Evolutionary conservation across 2,329 filamentous ascomycete genomes (phyloP).

Genomic region (Neofusicoccum kwambonambiense): DNA sequence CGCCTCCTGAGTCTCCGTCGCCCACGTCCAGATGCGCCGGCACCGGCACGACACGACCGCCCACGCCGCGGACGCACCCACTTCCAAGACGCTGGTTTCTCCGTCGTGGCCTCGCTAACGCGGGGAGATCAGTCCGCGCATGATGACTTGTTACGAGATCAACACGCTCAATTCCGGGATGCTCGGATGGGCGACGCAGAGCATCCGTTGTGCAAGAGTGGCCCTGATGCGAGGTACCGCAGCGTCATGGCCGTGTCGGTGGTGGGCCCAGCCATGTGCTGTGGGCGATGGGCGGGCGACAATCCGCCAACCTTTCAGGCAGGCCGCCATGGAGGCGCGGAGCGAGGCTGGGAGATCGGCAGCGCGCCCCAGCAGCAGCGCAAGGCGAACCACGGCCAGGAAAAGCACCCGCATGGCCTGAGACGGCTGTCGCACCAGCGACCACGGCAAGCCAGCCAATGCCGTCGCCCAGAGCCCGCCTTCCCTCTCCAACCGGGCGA

Average conservation of each 20-base stretch:
- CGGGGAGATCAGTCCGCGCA: not conserved
- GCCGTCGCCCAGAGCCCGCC: not conserved
- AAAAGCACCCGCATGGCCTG: not conserved
- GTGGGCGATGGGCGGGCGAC: not conserved
- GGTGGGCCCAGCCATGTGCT: not conserved
- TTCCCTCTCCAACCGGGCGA: not conserved
- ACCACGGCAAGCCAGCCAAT: not conserved
- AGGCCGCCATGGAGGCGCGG: not conserved
- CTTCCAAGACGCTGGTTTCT: not conserved
- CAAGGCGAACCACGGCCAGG: not conserved
- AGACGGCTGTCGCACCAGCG: constrained; percentile 7
- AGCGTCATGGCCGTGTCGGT: not conserved
- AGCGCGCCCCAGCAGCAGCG: not conserved
- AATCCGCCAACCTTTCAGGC: not conserved
- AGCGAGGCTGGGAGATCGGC: constrained; percentile 5
- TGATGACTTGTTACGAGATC: not conserved
- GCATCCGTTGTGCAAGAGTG: not conserved
- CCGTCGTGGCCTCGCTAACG: not conserved
- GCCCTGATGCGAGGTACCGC: not conserved
- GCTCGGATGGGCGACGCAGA: not conserved
- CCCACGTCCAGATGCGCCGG: not conserved
- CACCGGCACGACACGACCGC: not conserved
- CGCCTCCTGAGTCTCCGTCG: not conserved
- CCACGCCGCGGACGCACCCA: not conserved
- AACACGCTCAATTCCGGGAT: not conserved